These are phyloP conservation scores for Aspergillus pseudotamarii DNA, from an alignment of 2,329 filamentous ascomycete genomes.

Conservation along the genomic window DNA sequence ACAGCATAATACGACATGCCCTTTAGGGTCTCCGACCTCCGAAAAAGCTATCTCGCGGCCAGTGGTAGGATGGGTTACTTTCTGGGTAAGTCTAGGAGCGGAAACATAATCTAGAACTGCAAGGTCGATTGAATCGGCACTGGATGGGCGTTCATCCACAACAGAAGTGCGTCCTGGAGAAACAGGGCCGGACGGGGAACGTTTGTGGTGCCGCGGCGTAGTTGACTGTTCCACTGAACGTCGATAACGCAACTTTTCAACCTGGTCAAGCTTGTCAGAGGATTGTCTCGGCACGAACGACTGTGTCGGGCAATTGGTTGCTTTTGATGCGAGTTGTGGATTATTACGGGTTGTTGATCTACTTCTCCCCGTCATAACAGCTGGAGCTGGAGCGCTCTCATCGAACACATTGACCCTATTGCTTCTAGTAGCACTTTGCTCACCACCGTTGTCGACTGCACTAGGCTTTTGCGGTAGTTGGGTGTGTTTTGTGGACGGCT, in stretches of 20 bases:
- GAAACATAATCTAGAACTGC: slow-evolving; percentile 83
- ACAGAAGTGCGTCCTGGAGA: slow-evolving; percentile 48
- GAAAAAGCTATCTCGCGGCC: slow-evolving; percentile 92
- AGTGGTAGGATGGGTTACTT: slow-evolving; percentile 80
- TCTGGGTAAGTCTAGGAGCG: slow-evolving; percentile 83
- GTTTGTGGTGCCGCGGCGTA: slow-evolving; percentile 36
- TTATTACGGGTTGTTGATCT: slow-evolving; percentile 34
- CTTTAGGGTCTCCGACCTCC: slow-evolving; percentile 89
- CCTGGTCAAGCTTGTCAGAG: slow-evolving; percentile 34
- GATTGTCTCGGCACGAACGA: slow-evolving; percentile 29
- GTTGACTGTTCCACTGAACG: slow-evolving; percentile 33
- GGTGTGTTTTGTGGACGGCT: slow-evolving; percentile 17
- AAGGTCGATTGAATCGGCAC: slow-evolving; percentile 83
- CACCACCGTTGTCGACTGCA: not conserved
- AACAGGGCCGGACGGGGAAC: slow-evolving; percentile 42
- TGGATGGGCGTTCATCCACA: slow-evolving; percentile 72
- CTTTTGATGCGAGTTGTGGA: slow-evolving; percentile 31
- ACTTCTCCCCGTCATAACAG: slow-evolving; percentile 63
- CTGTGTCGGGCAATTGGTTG: slow-evolving; percentile 29
- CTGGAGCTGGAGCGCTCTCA: slow-evolving; percentile 71
- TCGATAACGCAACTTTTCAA: slow-evolving; percentile 29
- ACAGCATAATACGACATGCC: slow-evolving; percentile 91
- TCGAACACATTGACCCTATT: slow-evolving; percentile 34
- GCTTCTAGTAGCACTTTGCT: not conserved
- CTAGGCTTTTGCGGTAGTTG: slow-evolving; percentile 16